A percentile compares a stretch with the other conserved stretches of the same genome.
These are phyloP conservation scores for Adansonia rubrostipa DNA, from an alignment of 441 rosid species.

Conservation along the genomic window DNA sequence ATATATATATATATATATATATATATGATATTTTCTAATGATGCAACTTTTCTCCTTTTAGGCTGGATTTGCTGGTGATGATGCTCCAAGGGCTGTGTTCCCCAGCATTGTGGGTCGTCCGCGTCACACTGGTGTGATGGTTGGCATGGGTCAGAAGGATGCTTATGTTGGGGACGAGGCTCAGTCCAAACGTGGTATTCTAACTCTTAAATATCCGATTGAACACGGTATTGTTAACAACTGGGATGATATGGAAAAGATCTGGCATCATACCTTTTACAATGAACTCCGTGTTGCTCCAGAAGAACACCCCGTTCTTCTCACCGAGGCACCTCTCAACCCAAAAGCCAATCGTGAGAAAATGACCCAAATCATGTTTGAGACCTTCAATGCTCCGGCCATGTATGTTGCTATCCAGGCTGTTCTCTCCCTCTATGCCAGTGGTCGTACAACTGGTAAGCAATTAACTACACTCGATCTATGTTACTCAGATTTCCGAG, in stretches of 20 bases:
- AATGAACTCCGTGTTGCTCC: constrained; percentile 78
- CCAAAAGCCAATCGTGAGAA: constrained; percentile 79
- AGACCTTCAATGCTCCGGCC: constrained; percentile 72
- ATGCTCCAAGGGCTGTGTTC: constrained; percentile 82
- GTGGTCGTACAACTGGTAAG: constrained; percentile 79
- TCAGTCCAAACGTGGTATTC: constrained; percentile 72
- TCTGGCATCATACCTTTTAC: no score
- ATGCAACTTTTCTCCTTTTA: constrained; percentile 9
- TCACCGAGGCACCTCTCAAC: constrained; percentile 80
- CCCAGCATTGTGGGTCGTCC: constrained; percentile 80
- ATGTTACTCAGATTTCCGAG: not conserved
- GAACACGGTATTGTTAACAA: constrained; percentile 63
- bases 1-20: not conserved
- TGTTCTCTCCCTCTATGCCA: constrained; percentile 72
- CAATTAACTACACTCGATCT: not conserved
- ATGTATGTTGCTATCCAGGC: constrained; percentile 84
- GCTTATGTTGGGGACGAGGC: constrained; percentile 82
- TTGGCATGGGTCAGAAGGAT: constrained; percentile 76
- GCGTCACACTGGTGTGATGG: constrained; percentile 80
- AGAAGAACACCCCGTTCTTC: constrained; percentile 70
- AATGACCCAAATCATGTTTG: constrained; percentile 83
- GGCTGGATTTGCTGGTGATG: constrained; percentile 87
- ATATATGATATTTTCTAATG: not conserved
- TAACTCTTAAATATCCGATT: constrained; percentile 69
- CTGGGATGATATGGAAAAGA: no score